Evolutionary conservation across 1,284 basidiomycete species (phyloP), one percentile per base, ranked within the genome.

Genomic region (Tylopilus sp.): DNA sequence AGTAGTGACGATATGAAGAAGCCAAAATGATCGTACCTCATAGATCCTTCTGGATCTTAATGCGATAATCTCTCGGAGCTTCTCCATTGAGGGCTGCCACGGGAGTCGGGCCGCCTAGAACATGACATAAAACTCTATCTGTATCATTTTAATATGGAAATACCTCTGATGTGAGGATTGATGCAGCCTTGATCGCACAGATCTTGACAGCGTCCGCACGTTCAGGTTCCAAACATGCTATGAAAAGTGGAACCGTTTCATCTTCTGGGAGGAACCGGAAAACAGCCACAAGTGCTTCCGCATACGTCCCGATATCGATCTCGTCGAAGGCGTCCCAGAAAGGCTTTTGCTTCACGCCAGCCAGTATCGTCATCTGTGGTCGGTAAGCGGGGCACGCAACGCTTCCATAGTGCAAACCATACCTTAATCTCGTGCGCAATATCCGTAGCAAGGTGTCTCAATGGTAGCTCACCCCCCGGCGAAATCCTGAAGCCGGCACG

Each of bases 361-460:
- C 75, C 48, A 74, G 68, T 31, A 86, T 66, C 1, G 71, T 68
- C 50, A 69, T 62, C 79, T 82, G 48, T 2, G 18, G 28, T 34
- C 36, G 26, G 48, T 59, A 11, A 59, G 54, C 28, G 12, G 6
- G 10, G 7, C 28, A 33, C n/a, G 16, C 13, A 13, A 29, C 6
- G 4, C 9, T 43, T 35, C 33, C 35, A 44, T 52, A 45, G 13
- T 13, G 25, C 37, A 35, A 33, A 16, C 44, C 35, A 49, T 55
- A 87, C 89, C 77, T 84, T 89, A 48, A 93, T 74, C 53, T 92
- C 89, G 56, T 86, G 82, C 3, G 85, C 86, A 12, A 90, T 69
- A 59, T 94, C 91, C 15, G 71, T 73, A 0, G 87, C 86, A 21
- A 92, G 71, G 10, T 79, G 66, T 21, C 83, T 77, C 23, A 94